Percentiles rank a stretch among this genome's conserved stretches.
phyloP scores from a whole-genome alignment of 345 rosid species.

The Gossypium stocksii region DNA sequence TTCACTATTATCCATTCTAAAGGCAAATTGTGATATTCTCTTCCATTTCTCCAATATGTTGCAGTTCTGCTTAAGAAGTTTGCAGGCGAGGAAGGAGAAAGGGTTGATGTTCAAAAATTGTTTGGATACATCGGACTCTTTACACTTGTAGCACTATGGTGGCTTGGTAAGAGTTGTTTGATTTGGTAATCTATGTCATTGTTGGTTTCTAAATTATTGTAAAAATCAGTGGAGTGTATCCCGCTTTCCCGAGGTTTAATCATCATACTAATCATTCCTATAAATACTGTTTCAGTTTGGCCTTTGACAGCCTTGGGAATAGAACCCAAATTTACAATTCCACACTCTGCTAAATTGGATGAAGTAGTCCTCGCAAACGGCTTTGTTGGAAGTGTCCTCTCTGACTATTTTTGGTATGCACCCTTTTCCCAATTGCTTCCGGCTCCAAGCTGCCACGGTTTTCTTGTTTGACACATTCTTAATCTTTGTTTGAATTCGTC shows the following conservation, averaged over 20 bases:
- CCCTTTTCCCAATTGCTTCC: not conserved
- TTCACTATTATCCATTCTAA: not conserved
- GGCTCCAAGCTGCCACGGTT: not conserved
- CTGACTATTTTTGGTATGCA: constrained; percentile 86
- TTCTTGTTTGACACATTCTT: not conserved
- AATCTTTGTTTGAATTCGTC: not conserved
- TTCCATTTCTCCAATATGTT: constrained; percentile 16
- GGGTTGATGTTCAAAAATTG: constrained; percentile 89
- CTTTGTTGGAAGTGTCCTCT: constrained; percentile 91
- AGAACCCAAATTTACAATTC: constrained; percentile 92
- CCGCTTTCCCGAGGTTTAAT: not conserved
- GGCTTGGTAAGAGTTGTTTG: constrained; percentile 72
- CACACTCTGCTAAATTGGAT: constrained; percentile 84
- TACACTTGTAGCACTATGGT: constrained; percentile 97
- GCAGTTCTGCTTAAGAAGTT: constrained; percentile 97
- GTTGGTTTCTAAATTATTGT: not conserved
- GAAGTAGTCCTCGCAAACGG: constrained; percentile 97
- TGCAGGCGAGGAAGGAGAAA: constrained; percentile 93
- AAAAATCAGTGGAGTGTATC: not conserved
- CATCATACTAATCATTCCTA: not conserved
- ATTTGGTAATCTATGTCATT: not conserved
- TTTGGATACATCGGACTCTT: constrained; percentile 96
- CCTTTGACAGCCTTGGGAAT: constrained; percentile 88
- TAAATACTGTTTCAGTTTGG: constrained; percentile 60
- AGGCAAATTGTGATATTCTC: constrained; percentile 6